These are phyloP conservation scores for Acrocalymma vagum DNA, from an alignment of 2,329 filamentous ascomycete genomes.

Conservation along the genomic window DNA sequence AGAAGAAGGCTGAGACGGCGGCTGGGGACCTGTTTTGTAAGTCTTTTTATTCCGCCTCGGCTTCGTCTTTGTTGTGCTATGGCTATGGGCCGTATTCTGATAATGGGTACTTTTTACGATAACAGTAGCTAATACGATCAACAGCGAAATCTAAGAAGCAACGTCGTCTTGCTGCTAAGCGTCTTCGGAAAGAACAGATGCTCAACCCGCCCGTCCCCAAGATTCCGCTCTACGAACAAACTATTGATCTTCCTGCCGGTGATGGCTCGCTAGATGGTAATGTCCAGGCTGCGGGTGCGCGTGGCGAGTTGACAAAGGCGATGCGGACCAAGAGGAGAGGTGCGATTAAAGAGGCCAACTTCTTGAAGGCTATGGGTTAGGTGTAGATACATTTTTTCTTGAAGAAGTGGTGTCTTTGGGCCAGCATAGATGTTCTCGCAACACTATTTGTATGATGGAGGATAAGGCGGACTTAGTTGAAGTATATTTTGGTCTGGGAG, in stretches of 20 bases:
- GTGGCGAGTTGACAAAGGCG: constrained; percentile 71
- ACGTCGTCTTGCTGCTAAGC: constrained; percentile 74
- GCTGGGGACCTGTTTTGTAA: constrained; percentile 82
- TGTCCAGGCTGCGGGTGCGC: constrained; percentile 56
- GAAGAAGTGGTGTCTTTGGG: too few species aligned
- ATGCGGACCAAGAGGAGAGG: constrained; percentile 79
- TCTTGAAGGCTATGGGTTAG: constrained; percentile 77
- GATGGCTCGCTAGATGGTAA: constrained; percentile 59
- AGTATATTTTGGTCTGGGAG: too few species aligned
- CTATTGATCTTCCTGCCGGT: constrained; percentile 72
- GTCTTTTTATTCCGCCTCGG: constrained; percentile 43
- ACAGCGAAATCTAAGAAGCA: constrained; percentile 81
- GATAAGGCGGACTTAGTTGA: too few species aligned
- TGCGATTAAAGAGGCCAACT: constrained; percentile 85
- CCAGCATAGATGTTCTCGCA: too few species aligned
- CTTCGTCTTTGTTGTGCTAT: background rate
- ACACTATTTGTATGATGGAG: too few species aligned
- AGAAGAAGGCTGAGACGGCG: constrained; percentile 62
- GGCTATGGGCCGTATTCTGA: too few species aligned
- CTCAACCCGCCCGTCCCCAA: constrained; percentile 71
- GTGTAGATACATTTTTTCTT: too few species aligned
- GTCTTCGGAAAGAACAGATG: constrained; percentile 66
- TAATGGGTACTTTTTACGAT: too few species aligned
- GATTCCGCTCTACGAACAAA: constrained; percentile 80
- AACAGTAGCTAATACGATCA: background rate